A percentile compares a stretch with the other conserved stretches of the same genome.
Conservation (phyloP, 192 early-diverging fungal genomes). For the Coemansia sp. region DNA sequence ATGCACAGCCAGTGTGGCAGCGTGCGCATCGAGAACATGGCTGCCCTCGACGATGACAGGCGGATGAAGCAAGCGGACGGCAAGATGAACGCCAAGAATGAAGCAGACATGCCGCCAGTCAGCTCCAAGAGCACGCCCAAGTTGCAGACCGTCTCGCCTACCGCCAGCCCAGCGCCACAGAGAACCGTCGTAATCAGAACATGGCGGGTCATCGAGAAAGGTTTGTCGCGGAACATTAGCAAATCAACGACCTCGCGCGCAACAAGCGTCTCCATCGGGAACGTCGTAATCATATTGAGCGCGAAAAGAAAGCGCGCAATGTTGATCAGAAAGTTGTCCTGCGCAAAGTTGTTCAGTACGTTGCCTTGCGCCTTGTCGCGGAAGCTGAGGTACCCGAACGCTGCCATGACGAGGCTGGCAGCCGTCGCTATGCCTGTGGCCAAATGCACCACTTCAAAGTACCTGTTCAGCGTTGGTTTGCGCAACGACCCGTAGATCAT, state of each 20-base stretch:
- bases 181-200: constrained; percentile 67
- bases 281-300: constrained; percentile 93
- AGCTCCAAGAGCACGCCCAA: constrained; percentile 85
- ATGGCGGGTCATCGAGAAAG: constrained; percentile 65
- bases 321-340: constrained; percentile 77
- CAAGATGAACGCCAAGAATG: constrained; percentile 84
- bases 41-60: constrained; percentile 58
- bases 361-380: constrained; percentile 85
- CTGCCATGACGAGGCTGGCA: constrained; percentile 69
- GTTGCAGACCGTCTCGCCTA: constrained; percentile 76
- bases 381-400: constrained; percentile 76
- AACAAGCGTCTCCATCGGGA: constrained; percentile 88
- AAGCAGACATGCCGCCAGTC: constrained; percentile 85
- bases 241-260: constrained; percentile 76
- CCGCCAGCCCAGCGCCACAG: constrained; percentile 59
- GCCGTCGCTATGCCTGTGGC: constrained; percentile 71
- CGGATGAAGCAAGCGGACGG: constrained; percentile 80
- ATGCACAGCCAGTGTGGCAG: constrained; percentile 69
- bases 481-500: constrained; percentile 84
- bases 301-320: constrained; percentile 83
- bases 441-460: constrained; percentile 79
- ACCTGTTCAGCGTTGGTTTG: constrained; percentile 82
- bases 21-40: constrained; percentile 57
- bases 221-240: constrained; percentile 50
- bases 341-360: constrained; percentile 86